These are phyloP conservation scores for Candida tallmaniae DNA, from an alignment of 805 yeast species.

Conservation along the genomic window DNA sequence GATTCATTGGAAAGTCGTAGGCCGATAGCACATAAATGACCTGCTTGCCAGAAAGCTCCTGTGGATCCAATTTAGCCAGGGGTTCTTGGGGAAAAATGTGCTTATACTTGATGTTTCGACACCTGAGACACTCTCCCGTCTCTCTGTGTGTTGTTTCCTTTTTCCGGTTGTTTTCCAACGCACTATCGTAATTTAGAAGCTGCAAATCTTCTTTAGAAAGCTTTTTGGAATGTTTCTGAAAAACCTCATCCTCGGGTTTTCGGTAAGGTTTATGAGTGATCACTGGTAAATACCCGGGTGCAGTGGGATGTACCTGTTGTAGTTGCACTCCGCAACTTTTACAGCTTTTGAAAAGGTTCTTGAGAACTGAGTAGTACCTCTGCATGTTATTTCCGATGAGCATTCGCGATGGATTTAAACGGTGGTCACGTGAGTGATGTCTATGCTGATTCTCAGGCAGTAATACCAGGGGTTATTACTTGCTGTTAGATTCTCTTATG, in stretches of 20 bases:
- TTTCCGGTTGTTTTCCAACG: neutral
- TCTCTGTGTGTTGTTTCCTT: slow-evolving; percentile 13
- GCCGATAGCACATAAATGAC: slow-evolving; percentile 8
- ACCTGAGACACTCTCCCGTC: slow-evolving; percentile 46
- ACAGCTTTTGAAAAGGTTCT: slow-evolving; percentile 29
- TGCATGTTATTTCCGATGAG: no score
- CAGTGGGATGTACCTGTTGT: slow-evolving; percentile 27
- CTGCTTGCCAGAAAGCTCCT: slow-evolving; percentile 1
- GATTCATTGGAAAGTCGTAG: slow-evolving; percentile 65
- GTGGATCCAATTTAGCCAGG: neutral
- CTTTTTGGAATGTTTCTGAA: slow-evolving; percentile 12
- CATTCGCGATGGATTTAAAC: no score
- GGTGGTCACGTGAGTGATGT: no score
- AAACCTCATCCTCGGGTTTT: slow-evolving; percentile 22
- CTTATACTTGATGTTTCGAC: slow-evolving; percentile 38
- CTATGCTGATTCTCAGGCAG: no score
- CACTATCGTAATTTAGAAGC: slow-evolving; percentile 3
- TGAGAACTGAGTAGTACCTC: slow-evolving; percentile 8
- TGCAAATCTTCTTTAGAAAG: slow-evolving; percentile 17
- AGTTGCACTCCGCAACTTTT: slow-evolving; percentile 55
- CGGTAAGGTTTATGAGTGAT: slow-evolving; percentile 4
- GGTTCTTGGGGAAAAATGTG: slow-evolving; percentile 24
- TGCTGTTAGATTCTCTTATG: slow-evolving; percentile 2
- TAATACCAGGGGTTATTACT: no score
- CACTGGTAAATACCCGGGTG: slow-evolving; percentile 9